A percentile compares a stretch with the other conserved stretches of the same genome.
phyloP scores from a whole-genome alignment of 116 monocot species.

The Trichopus zeylanicus region DNA sequence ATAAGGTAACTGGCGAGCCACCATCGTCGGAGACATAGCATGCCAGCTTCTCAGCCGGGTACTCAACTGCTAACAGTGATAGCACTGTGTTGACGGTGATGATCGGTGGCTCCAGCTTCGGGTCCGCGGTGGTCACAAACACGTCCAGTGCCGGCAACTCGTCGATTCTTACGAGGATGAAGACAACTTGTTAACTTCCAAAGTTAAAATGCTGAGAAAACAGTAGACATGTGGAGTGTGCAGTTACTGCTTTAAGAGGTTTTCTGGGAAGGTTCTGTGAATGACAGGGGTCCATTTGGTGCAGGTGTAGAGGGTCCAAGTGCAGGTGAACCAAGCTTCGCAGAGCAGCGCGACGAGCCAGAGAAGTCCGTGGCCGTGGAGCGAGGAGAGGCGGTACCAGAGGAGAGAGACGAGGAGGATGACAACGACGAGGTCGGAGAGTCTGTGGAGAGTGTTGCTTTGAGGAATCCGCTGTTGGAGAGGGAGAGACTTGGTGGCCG shows the following conservation, averaged over 20 bases:
- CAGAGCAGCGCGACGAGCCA: conserved; percentile 28
- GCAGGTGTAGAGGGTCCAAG: conserved; percentile 34
- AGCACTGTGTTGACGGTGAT: conserved; percentile 50
- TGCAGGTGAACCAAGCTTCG: conserved; percentile 47
- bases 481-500: neutral
- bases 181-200: too few relatives aligned
- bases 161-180: neutral
- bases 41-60: conserved; percentile 37
- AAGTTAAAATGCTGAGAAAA: neutral
- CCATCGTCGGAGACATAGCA: conserved; percentile 68
- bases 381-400: conserved; percentile 15
- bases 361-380: neutral
- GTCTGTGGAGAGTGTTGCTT: conserved; percentile 7
- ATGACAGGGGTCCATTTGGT: conserved; percentile 29
- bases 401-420: conserved; percentile 38
- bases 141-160: conserved; percentile 51
- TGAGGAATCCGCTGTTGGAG: conserved; percentile 28
- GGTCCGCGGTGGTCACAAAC: conserved; percentile 61
- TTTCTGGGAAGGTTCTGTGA: conserved; percentile 26
- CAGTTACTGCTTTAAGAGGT: conserved; percentile 18
- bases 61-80: conserved; percentile 41
- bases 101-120: conserved; percentile 43
- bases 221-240: neutral
- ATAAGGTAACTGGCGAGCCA: conserved; percentile 36
- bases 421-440: conserved; percentile 20